A percentile compares a stretch with the other conserved stretches of the same genome.
Evolutionary conservation across 2,329 filamentous ascomycete genomes (phyloP).

Genomic region (Dichotomopilus funicola): DNA sequence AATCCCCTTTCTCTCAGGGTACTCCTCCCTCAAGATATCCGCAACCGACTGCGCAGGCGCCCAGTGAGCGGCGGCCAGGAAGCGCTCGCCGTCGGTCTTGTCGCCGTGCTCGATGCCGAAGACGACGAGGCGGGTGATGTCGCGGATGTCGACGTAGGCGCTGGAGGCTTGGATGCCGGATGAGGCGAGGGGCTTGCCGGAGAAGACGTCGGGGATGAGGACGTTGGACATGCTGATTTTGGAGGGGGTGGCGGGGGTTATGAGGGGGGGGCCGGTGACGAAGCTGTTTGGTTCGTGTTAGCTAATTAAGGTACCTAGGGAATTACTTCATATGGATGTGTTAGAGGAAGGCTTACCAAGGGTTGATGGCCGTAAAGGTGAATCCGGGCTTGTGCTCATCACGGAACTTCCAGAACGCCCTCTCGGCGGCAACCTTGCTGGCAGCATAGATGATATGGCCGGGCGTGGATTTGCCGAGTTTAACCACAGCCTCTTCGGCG

Average conservation of each 20-base stretch:
- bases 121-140: constrained; percentile 36
- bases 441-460: constrained; percentile 24
- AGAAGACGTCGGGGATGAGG: not conserved
- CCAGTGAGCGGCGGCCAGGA: constrained; percentile 30
- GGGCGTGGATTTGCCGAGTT: constrained; percentile 18
- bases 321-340: not conserved
- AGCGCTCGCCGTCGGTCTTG: constrained; percentile 35
- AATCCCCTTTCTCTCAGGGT: constrained; percentile 29
- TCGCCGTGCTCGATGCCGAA: constrained; percentile 33
- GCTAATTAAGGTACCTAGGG: constrained; percentile 13
- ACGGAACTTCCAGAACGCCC: constrained; percentile 30
- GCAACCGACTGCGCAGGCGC: constrained; percentile 33
- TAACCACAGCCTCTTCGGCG: constrained; percentile 10
- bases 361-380: constrained; percentile 34
- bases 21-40: constrained; percentile 35
- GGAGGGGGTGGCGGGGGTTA: constrained; percentile 25
- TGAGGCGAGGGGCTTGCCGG: constrained; percentile 17
- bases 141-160: constrained; percentile 37
- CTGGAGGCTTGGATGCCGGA: constrained; percentile 22
- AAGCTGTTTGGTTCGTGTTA: constrained; percentile 22
- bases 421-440: constrained; percentile 29
- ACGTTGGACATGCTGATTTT: constrained; percentile 31
- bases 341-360: constrained; percentile 14
- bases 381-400: constrained; percentile 33
- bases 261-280: constrained; percentile 36